Percentiles rank a stretch among this genome's conserved stretches.
phyloP scores from a whole-genome alignment of 2,329 filamentous ascomycete genomes.

The Pseudopithomyces maydicus region DNA sequence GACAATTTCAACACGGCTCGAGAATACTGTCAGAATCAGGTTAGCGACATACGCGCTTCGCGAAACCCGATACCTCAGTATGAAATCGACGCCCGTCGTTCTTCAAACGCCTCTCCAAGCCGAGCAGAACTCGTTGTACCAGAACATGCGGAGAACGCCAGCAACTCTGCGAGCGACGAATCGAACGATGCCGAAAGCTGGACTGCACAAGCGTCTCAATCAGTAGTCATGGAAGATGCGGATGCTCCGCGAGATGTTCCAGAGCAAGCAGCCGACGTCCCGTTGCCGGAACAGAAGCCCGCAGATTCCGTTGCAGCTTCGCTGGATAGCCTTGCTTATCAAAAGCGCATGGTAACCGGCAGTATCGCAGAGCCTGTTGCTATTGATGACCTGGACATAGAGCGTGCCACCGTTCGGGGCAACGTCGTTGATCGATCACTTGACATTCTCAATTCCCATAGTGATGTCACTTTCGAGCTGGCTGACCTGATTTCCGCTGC shows the following conservation, averaged over 20 bases:
- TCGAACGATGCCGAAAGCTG: conserved; percentile 29
- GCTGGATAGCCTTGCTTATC: conserved; percentile 38
- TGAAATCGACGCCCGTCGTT: conserved; percentile 37
- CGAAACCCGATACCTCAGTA: conserved; percentile 69
- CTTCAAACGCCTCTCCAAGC: conserved; percentile 36
- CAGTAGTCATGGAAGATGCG: conserved; percentile 47
- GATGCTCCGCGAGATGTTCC: conserved; percentile 19
- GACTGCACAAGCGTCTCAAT: conserved; percentile 39
- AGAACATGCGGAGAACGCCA: conserved; percentile 33
- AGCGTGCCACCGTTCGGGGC: conserved; percentile 72
- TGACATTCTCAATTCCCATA: conserved; percentile 86
- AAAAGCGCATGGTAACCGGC: conserved; percentile 36
- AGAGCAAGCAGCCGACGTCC: conserved; percentile 18
- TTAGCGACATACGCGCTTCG: conserved; percentile 60
- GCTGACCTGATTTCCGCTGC: conserved; percentile 83
- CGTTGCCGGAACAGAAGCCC: conserved; percentile 23
- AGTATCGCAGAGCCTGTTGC: conserved; percentile 56
- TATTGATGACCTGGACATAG: conserved; percentile 78
- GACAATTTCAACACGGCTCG: conserved; percentile 64
- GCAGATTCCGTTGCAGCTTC: conserved; percentile 14
- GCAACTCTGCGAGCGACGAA: conserved; percentile 31
- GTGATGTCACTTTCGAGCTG: conserved; percentile 87
- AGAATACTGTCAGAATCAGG: conserved; percentile 76
- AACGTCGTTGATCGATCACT: conserved; percentile 88
- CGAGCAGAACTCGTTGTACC: conserved; percentile 41